Base-by-base conservation (phyloP, 768 basidiomycete genomes). In the Leccinum disarticulatum region DNA sequence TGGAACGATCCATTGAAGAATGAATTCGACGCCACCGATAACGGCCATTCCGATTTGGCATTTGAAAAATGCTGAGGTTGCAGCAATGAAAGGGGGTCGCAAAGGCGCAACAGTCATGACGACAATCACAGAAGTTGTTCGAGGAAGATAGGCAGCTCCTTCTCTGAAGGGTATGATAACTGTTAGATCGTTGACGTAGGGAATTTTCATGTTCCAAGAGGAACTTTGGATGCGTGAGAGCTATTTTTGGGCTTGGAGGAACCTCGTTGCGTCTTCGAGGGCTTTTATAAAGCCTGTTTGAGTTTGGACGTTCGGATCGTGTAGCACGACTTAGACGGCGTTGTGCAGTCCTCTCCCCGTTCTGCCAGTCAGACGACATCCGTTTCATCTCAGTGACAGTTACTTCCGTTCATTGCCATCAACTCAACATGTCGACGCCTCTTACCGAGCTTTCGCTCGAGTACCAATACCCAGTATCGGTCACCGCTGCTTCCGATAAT, bases 21-120 rank as follows among this genome's bases (percentile, higher is more conserved):
- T 59, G 66, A 67, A 64, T 61, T 64, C 49, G 31, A 66, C 70
- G 64, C 70, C 68, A 70, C 63, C 6, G 69, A 70, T 72, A 72
- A 58, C 65, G 56, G 53, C 47, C 58, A 58, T 62, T 62, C 64
- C 49, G 53, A 61, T 60, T 59, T 54, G 47, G 56, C 50, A 65
- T 70, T 67, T 71, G 65, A 58, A 71, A 60, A 54, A 51, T 57
- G 51, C 41, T 36, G 58, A 58, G 56, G 49, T 46, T 56, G 55
- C 41, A 19, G 33, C 52, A 64, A 64, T 58, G 63, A 65, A 57
- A 48, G n/a, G 54, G 61, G 54, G 55, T 41, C 41, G 35, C 55
- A 57, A 63, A 55, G 61, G 58, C 51, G 30, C 51, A 52, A 52
- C 51, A 60, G 51, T 47, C 58, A 69, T 71, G 62, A 67, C 59